phyloP scores from a whole-genome alignment of 2,329 filamentous ascomycete species.

The Lachnellula subtilissima region DNA sequence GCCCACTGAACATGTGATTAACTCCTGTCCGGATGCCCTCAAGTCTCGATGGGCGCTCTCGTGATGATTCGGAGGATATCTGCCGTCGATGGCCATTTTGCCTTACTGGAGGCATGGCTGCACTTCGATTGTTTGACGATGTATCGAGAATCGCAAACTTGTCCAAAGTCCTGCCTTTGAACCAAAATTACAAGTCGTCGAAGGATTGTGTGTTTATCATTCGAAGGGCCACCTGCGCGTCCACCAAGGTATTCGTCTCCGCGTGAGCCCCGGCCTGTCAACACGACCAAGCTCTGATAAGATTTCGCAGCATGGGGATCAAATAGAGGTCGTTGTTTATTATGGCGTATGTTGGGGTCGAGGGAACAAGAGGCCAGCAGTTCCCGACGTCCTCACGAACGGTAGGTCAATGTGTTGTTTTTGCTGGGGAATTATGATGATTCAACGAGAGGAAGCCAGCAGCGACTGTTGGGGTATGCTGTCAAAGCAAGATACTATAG shows the following conservation, averaged over 20 bases:
- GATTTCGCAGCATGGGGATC: conserved; percentile 23
- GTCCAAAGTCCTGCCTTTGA: conserved; percentile 9
- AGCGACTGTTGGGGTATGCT: background rate
- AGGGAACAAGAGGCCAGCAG: conserved; percentile 17
- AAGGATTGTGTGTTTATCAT: conserved; percentile 11
- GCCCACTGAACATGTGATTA: conserved; percentile 26
- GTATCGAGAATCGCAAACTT: conserved; percentile 7
- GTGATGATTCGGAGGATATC: conserved; percentile 9
- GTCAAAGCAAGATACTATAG: conserved; percentile 4
- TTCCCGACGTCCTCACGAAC: conserved; percentile 10
- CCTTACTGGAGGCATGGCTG: conserved; percentile 19
- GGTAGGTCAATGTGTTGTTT: conserved; percentile 11
- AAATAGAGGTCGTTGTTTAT: conserved; percentile 13
- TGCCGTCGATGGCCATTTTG: conserved; percentile 12
- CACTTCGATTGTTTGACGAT: conserved; percentile 7
- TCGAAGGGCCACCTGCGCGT: conserved; percentile 17
- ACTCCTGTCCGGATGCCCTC: conserved; percentile 21
- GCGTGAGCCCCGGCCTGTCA: conserved; percentile 18
- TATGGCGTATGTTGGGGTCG: conserved; percentile 1
- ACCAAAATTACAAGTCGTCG: conserved; percentile 10
- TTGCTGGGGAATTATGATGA: conserved; percentile 1
- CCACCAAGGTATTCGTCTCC: conserved; percentile 13
- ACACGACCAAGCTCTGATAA: conserved; percentile 21
- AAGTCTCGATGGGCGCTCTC: conserved; percentile 19
- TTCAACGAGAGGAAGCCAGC: background rate